A percentile compares a stretch with the other conserved stretches of the same genome.
phyloP scores from a whole-genome alignment of 257 asterid species.

The Capsicum baccatum region DNA sequence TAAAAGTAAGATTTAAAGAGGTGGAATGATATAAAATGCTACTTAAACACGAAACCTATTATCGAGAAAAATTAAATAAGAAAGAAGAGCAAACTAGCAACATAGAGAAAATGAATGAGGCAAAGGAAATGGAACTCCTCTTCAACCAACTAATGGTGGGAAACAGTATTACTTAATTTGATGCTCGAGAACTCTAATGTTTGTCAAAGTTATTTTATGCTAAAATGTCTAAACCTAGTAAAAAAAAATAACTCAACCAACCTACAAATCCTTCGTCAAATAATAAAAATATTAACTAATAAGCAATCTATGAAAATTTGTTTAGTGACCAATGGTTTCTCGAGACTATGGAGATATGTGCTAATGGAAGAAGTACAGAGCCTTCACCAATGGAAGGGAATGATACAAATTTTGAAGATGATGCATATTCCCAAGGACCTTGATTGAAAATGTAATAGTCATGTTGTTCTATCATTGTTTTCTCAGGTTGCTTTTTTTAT shows the following conservation, averaged over 20 bases:
- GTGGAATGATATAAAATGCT: too few species aligned
- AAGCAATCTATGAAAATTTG: neutral
- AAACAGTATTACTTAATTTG: conserved; percentile 33
- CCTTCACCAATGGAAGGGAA: neutral
- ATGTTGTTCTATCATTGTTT: neutral
- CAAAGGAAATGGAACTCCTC: conserved; percentile 40
- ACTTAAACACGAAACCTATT: conserved; percentile 39
- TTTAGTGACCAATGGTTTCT: neutral
- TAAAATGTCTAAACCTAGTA: conserved; percentile 38
- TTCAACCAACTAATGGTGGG: conserved; percentile 41
- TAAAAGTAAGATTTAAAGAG: too few species aligned
- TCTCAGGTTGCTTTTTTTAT: conserved; percentile 6
- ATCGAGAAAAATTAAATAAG: conserved; percentile 34
- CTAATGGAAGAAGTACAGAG: neutral
- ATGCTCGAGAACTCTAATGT: conserved; percentile 39
- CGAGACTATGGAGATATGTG: neutral
- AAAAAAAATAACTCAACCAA: conserved; percentile 17
- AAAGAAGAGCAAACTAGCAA: conserved; percentile 29
- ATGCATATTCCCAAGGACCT: neutral
- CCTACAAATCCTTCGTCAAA: neutral
- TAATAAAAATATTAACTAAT: neutral
- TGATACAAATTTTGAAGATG: neutral
- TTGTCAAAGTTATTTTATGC: conserved; percentile 33
- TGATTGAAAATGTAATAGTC: neutral
- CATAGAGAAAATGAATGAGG: conserved; percentile 34